Evolutionary conservation across 345 rosid genomes (phyloP).

Genomic region (Rhizophora apiculata): DNA sequence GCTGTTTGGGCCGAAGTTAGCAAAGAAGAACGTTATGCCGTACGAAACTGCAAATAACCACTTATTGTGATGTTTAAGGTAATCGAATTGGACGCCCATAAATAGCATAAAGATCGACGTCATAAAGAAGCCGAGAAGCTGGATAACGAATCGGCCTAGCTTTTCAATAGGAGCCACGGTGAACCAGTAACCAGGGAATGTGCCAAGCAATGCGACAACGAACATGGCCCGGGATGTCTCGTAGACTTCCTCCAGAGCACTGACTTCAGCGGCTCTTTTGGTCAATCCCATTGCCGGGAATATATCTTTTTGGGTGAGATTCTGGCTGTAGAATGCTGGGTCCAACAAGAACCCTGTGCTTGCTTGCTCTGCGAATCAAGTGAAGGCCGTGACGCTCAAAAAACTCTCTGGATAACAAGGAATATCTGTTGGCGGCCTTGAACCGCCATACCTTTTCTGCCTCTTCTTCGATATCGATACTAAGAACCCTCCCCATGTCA

Average conservation of each 20-base stretch:
- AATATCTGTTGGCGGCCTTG: slow-evolving; percentile 27
- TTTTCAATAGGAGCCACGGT: slow-evolving; percentile 45
- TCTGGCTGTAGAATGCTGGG: slow-evolving; percentile 58
- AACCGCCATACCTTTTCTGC: slow-evolving; percentile 24
- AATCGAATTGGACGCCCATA: slow-evolving; percentile 34
- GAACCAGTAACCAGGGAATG: slow-evolving; percentile 67
- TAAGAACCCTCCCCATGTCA: slow-evolving; percentile 55
- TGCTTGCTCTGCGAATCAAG: slow-evolving; percentile 44
- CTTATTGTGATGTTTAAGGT: slow-evolving; percentile 26
- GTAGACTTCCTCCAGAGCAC: slow-evolving; percentile 41
- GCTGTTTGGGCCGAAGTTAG: slow-evolving; percentile 60
- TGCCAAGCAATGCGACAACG: slow-evolving; percentile 38
- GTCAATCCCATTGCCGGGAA: slow-evolving; percentile 40
- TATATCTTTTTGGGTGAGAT: slow-evolving; percentile 53
- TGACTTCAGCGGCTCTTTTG: not conserved
- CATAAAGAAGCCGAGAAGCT: slow-evolving; percentile 53
- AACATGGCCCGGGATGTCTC: slow-evolving; percentile 54
- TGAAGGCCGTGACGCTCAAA: slow-evolving; percentile 41
- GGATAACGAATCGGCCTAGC: slow-evolving; percentile 47
- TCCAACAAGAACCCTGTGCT: slow-evolving; percentile 57
- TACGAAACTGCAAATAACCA: slow-evolving; percentile 35
- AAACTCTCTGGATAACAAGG: slow-evolving; percentile 41
- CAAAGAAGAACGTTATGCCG: slow-evolving; percentile 52
- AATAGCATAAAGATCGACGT: slow-evolving; percentile 51
- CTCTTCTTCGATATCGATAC: slow-evolving; percentile 39